Conservation (phyloP, 805 yeast genomes). For the Vanderwaltozyma tropicalis region DNA sequence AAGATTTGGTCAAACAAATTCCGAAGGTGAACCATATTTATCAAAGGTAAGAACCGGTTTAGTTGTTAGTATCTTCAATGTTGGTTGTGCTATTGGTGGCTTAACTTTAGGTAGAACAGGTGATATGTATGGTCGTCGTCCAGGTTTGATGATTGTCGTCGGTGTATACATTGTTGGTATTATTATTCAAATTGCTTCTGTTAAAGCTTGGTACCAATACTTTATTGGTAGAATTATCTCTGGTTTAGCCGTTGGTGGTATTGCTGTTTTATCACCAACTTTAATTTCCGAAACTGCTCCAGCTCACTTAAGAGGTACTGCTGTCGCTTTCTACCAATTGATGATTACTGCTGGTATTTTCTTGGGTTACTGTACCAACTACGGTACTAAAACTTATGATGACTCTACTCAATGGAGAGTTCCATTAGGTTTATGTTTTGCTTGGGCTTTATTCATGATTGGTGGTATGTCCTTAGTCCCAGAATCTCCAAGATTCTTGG, state of each 20-base stretch:
- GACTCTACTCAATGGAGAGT: conserved; percentile 49
- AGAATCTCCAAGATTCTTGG: conserved; percentile 57
- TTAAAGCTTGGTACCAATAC: conserved; percentile 47
- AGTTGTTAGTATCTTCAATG: conserved; percentile 47
- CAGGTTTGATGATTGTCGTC: conserved; percentile 44
- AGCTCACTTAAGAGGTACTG: conserved; percentile 44
- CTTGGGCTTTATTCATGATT: conserved; percentile 28
- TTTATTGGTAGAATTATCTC: conserved; percentile 58
- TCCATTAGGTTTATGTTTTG: conserved; percentile 44
- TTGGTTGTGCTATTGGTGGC: conserved; percentile 68
- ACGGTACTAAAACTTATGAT: conserved; percentile 32
- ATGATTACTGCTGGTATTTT: conserved; percentile 56
- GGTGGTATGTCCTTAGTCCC: conserved; percentile 52
- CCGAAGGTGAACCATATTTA: conserved; percentile 35
- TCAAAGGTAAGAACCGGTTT: conserved; percentile 42
- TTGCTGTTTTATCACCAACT: conserved; percentile 64
- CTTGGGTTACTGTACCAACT: conserved; percentile 57
- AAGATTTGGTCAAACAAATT: conserved; percentile 43
- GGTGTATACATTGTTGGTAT: conserved; percentile 51
- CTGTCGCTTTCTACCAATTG: conserved; percentile 52
- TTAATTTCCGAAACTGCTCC: conserved; percentile 36
- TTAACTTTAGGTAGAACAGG: conserved; percentile 44
- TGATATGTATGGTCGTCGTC: conserved; percentile 51
- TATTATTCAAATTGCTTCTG: conserved; percentile 47
- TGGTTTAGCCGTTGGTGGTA: conserved; percentile 66